These are phyloP conservation scores for Eudorina sp. DNA, from an alignment of 139 green algal genomes.

Conservation along the genomic window DNA sequence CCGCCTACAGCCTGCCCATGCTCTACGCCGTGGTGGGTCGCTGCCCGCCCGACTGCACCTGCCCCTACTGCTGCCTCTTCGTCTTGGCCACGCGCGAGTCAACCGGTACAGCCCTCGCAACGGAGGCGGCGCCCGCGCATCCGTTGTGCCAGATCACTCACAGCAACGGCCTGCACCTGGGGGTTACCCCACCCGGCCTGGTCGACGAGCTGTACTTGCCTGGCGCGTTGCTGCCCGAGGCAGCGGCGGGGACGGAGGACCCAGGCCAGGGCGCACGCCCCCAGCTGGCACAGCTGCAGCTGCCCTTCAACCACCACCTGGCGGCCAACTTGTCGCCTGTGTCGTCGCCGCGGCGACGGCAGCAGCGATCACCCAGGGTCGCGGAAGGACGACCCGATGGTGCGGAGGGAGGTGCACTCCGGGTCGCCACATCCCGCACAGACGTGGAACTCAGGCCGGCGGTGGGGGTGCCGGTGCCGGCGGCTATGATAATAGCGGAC, in stretches of 20 bases:
- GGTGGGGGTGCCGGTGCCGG: slow-evolving; percentile 6
- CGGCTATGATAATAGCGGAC: not conserved
- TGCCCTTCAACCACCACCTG: not conserved
- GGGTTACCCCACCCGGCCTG: too few relatives aligned
- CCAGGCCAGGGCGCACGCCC: not conserved
- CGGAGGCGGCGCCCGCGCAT: too few relatives aligned
- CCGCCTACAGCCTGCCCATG: not conserved
- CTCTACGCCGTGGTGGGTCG: not conserved
- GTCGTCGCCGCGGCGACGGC: not conserved
- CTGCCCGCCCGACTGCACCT: not conserved
- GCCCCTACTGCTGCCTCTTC: not conserved
- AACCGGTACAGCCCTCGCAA: too few relatives aligned
- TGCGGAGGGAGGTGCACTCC: not conserved
- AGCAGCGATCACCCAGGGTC: not conserved
- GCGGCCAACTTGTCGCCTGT: not conserved
- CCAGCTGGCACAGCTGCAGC: not conserved
- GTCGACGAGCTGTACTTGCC: not conserved
- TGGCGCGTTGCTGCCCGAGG: not conserved
- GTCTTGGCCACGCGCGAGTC: too few relatives aligned
- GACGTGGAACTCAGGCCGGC: not conserved
- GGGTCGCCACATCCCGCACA: not conserved
- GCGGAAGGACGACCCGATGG: not conserved
- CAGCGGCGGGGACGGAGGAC: not conserved
- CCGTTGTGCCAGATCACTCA: too few relatives aligned
- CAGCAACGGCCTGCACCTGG: too few relatives aligned